A percentile compares a stretch with the other conserved stretches of the same genome.
Conservation (phyloP, 768 basidiomycete species). For the Xerocomellus amylosporus region DNA sequence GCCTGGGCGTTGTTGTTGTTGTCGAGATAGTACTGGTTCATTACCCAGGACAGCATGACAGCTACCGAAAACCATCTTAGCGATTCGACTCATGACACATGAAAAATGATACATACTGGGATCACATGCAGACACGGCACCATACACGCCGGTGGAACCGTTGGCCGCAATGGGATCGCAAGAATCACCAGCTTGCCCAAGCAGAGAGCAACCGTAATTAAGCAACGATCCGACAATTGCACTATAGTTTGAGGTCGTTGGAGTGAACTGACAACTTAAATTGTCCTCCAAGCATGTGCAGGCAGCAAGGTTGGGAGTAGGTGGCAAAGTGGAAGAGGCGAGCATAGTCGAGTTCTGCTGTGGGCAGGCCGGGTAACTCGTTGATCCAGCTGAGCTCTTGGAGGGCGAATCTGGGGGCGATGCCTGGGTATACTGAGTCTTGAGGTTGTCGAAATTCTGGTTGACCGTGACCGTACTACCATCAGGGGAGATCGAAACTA, state of each 20-base stretch:
- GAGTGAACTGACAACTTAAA: conserved; percentile 73
- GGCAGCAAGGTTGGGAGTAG: conserved; percentile 78
- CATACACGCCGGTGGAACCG: conserved; percentile 75
- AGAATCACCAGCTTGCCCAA: conserved; percentile 56
- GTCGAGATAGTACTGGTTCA: conserved; percentile 73
- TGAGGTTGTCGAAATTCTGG: conserved; percentile 65
- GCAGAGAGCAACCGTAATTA: conserved; percentile 62
- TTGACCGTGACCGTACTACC: conserved; percentile 62
- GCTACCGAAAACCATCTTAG: conserved; percentile 38
- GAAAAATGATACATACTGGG: conserved; percentile 51
- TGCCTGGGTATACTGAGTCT: conserved; percentile 56
- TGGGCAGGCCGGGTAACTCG: conserved; percentile 61
- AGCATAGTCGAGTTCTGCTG: conserved; percentile 53
- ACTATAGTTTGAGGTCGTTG: conserved; percentile 57
- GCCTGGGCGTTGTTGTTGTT: conserved; percentile 55
- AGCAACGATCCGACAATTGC: conserved; percentile 58
- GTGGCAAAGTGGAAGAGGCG: conserved; percentile 69
- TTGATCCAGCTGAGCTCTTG: conserved; percentile 48
- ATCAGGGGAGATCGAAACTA: conserved; percentile 73
- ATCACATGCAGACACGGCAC: conserved; percentile 72
- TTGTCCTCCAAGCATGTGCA: conserved; percentile 71
- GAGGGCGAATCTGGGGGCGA: conserved; percentile 64
- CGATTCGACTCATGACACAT: background rate
- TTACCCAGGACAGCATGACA: conserved; percentile 77
- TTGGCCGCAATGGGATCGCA: conserved; percentile 72